phyloP scores from a whole-genome alignment of 805 yeast genomes.

The Nakazawaea sp. region DNA sequence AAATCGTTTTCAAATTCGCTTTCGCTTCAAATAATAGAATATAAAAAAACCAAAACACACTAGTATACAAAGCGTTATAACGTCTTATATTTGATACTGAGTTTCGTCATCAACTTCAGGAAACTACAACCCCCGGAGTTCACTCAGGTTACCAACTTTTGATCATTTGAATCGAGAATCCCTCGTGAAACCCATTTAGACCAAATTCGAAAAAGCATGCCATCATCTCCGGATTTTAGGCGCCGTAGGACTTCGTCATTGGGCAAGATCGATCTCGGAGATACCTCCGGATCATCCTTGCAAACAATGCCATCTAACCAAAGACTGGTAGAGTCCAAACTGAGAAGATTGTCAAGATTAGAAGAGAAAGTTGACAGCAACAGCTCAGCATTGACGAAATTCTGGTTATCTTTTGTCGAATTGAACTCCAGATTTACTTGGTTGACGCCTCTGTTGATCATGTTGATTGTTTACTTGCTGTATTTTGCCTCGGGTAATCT shows the following conservation, averaged over 20 bases:
- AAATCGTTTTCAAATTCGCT: too few relatives aligned
- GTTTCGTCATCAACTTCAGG: too few relatives aligned
- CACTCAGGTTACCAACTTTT: too few relatives aligned
- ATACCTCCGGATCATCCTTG: conserved; percentile 57
- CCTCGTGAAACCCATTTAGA: too few relatives aligned
- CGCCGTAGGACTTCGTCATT: conserved; percentile 59
- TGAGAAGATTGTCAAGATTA: conserved; percentile 26
- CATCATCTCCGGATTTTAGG: neutral
- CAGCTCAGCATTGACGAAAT: conserved; percentile 45
- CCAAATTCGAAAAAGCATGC: too few relatives aligned
- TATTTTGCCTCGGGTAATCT: conserved; percentile 53
- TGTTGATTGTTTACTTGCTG: conserved; percentile 31
- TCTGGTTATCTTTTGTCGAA: conserved; percentile 54
- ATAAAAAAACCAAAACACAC: too few relatives aligned
- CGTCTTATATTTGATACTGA: too few relatives aligned
- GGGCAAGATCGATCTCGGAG: conserved; percentile 72
- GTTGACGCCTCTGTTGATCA: conserved; percentile 55
- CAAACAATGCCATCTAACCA: conserved; percentile 55
- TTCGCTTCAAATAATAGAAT: too few relatives aligned
- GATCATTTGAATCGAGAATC: too few relatives aligned
- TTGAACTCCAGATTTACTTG: conserved; percentile 59
- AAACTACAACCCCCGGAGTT: too few relatives aligned
- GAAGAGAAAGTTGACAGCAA: conserved; percentile 32
- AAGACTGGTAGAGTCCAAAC: conserved; percentile 31
- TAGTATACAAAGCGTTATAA: too few relatives aligned